These are phyloP conservation scores for Somion occarium DNA, from an alignment of 1,284 basidiomycete genomes.

Conservation along the genomic window DNA sequence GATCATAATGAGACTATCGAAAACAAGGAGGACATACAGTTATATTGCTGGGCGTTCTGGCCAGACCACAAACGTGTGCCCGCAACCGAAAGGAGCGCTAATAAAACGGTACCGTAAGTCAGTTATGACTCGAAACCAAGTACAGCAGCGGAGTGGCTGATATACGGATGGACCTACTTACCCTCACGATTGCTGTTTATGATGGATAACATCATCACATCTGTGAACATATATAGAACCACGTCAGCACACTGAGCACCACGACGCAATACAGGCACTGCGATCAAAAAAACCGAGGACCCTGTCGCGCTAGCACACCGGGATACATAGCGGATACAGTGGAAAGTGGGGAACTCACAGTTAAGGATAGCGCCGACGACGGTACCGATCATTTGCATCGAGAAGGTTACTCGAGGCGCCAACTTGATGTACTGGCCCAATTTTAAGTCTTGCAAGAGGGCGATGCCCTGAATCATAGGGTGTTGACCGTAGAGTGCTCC, in stretches of 20 bases:
- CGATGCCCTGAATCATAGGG: conserved; percentile 36
- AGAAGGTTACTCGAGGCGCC: conserved; percentile 57
- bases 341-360: conserved; percentile 33
- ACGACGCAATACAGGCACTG: neutral
- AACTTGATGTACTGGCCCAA: conserved; percentile 55
- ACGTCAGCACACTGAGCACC: neutral
- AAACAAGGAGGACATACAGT: conserved; percentile 32
- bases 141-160: conserved; percentile 15
- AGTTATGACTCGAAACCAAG: conserved; percentile 3
- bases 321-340: too few relatives aligned
- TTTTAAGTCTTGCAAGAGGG: conserved; percentile 46
- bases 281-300: too few relatives aligned
- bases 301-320: too few relatives aligned
- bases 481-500: conserved; percentile 44
- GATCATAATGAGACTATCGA: neutral
- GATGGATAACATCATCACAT: conserved; percentile 47
- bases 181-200: conserved; percentile 37
- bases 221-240: conserved; percentile 9
- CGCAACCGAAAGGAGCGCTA: conserved; percentile 27
- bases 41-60: conserved; percentile 46
- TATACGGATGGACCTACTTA: conserved; percentile 6
- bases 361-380: conserved; percentile 31
- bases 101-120: neutral
- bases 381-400: conserved; percentile 51
- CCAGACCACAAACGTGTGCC: conserved; percentile 42